phyloP scores from a whole-genome alignment of 352 stramenopile species.

The Phytophthora niederhauseri region DNA sequence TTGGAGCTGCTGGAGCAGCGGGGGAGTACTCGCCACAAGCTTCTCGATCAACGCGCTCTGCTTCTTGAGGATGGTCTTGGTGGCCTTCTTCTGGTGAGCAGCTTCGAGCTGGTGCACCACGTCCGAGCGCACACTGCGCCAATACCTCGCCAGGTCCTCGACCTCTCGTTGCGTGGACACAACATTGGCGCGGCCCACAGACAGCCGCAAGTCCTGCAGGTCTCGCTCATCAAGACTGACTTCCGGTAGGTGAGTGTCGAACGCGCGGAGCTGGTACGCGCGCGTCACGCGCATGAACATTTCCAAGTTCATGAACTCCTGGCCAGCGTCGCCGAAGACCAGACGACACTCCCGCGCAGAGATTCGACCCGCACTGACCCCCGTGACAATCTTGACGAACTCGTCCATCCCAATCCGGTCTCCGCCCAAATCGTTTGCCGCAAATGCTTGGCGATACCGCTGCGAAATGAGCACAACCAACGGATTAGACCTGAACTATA shows the following conservation, averaged over 20 bases:
- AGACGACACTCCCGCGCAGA: slow-evolving; percentile 60
- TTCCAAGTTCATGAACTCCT: slow-evolving; percentile 64
- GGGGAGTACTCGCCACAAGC: slow-evolving; percentile 37
- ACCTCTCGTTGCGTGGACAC: slow-evolving; percentile 58
- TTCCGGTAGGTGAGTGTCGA: slow-evolving; percentile 56
- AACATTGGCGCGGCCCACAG: slow-evolving; percentile 60
- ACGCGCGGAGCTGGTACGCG: slow-evolving; percentile 62
- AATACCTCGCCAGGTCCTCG: slow-evolving; percentile 72
- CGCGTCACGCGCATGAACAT: slow-evolving; percentile 60
- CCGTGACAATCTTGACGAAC: slow-evolving; percentile 77
- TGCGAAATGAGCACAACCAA: slow-evolving; percentile 12
- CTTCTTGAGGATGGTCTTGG: slow-evolving; percentile 60
- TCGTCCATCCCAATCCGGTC: slow-evolving; percentile 68
- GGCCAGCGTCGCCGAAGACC: slow-evolving; percentile 66
- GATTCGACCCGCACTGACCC: slow-evolving; percentile 55
- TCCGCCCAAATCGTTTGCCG: slow-evolving; percentile 43
- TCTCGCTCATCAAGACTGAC: slow-evolving; percentile 57
- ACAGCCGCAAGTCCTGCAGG: slow-evolving; percentile 50
- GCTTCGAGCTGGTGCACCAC: slow-evolving; percentile 60
- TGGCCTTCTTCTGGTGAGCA: slow-evolving; percentile 65
- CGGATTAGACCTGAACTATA: neutral
- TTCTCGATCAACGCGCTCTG: slow-evolving; percentile 67
- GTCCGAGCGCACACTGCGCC: slow-evolving; percentile 53
- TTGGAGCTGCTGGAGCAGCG: slow-evolving; percentile 20
- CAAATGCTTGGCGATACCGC: slow-evolving; percentile 62